Evolutionary conservation across 2,329 filamentous ascomycete genomes (phyloP).

Genomic region (Cladophialophora bantiana): DNA sequence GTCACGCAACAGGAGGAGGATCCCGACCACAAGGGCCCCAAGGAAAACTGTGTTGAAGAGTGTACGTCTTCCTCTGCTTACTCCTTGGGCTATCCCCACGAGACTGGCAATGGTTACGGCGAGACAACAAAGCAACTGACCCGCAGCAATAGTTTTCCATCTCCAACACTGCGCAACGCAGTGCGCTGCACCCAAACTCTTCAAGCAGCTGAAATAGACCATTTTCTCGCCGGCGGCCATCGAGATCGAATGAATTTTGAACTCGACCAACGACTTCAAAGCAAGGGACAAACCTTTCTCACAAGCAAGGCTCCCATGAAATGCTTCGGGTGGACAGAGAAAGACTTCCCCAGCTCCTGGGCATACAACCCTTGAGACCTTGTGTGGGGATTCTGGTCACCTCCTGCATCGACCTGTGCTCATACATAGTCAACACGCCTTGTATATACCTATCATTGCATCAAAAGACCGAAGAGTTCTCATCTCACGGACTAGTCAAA

Average conservation of each 20-base stretch:
- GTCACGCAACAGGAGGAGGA: conserved; percentile 74
- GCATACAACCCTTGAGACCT: not conserved
- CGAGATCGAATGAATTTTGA: not conserved
- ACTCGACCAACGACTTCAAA: not conserved
- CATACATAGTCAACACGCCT: conserved; percentile 16
- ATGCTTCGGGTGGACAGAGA: not conserved
- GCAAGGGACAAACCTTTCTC: not conserved
- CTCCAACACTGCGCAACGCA: conserved; percentile 91
- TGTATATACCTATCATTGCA: conserved; percentile 5
- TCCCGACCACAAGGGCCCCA: conserved; percentile 72
- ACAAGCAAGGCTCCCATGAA: not conserved
- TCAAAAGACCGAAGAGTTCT: not conserved
- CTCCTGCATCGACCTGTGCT: not conserved
- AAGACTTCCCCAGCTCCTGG: not conserved
- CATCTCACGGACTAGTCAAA: not conserved
- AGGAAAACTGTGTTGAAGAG: conserved; percentile 98
- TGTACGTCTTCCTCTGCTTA: conserved; percentile 69
- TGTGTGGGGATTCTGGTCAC: not conserved
- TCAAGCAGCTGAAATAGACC: conserved; percentile 85
- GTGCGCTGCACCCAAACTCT: conserved; percentile 97
- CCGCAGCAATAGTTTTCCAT: conserved; percentile 81
- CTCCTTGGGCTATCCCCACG: not conserved
- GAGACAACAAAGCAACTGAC: not conserved
- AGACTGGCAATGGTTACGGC: not conserved
- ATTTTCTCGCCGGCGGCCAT: not conserved